Base-by-base conservation (phyloP, 2,329 filamentous ascomycete genomes). In the Aspergillus candidus region DNA sequence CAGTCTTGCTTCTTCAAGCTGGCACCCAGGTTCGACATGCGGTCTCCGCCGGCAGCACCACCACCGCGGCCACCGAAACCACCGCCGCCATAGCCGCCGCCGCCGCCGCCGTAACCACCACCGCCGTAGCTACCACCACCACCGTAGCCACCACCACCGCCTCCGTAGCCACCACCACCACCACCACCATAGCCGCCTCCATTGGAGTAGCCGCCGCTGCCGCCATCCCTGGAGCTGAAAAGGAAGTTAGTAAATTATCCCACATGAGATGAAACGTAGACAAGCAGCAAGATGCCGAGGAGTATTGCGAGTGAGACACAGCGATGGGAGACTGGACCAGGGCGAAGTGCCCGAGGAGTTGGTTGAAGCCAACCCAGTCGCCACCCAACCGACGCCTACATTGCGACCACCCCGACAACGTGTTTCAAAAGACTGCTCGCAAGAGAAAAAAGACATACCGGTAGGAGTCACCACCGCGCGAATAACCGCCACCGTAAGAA, bases 21-120 rank as follows among this genome's bases (percentile, higher is more conserved):
- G 52, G 88, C 78, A 59, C 93, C 93, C 51, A 98, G 86, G 68
- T 85, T 84, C 57, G 83, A 86, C 93, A 98, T 98, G 60, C 87
- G 83, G 72, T 98, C 93, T 68, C 91, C 90, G 55, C 88, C 87
- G 55, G 78, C 84, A 53, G 78, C 82, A 44, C 77, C 71, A 46
- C 68, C 68, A 40, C 65, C 66, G 32, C 70, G 66, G 40, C 70
- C 68, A 47, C 67, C 54, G 44, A 57, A 54, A 11, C 55, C 56
- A 11, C 55, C 56, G 36, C 58, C 57, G 31, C 61, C 62, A 35
- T 62, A 61, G 31, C 60, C 61, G 43, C 60, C 60, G 30, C 65
- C 56, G 18, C 59, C 55, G 40, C 70, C 68, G 47, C 67, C 54
- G 44, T 57, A 54, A 11, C 55, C 56, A 43, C 59, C 56, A 35